These are phyloP conservation scores for Ormosia semicastrata DNA, from an alignment of 306 rosid species.

Conservation along the genomic window DNA sequence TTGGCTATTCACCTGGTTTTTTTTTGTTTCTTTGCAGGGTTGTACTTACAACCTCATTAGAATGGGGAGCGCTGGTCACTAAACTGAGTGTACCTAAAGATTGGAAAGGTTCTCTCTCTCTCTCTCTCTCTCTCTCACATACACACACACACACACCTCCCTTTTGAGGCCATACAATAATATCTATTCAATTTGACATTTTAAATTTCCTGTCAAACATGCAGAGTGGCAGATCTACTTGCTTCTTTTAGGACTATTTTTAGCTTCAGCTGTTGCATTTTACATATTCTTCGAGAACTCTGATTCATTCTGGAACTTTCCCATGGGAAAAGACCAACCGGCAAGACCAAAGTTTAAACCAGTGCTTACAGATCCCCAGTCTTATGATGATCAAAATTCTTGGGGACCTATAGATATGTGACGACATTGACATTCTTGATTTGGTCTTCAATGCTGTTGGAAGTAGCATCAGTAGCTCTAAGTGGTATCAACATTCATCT, in stretches of 20 bases:
- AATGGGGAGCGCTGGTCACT: conserved; percentile 90
- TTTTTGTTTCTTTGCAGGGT: conserved; percentile 49
- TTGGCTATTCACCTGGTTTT: conserved; percentile 17
- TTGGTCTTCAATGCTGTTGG: neutral
- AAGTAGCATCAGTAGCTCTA: conserved; percentile 12
- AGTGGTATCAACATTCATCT: conserved; percentile 25
- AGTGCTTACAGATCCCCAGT: conserved; percentile 45
- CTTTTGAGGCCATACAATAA: neutral
- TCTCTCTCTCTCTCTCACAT: neutral
- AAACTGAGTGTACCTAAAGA: conserved; percentile 89
- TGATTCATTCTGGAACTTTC: conserved; percentile 90
- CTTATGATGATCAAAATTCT: conserved; percentile 57
- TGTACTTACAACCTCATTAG: conserved; percentile 69
- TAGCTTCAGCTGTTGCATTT: conserved; percentile 70
- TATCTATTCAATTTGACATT: neutral
- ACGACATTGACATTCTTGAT: conserved; percentile 10
- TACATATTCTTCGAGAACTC: conserved; percentile 88
- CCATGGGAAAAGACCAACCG: conserved; percentile 62
- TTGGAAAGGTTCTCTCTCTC: conserved; percentile 80
- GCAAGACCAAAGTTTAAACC: conserved; percentile 55
- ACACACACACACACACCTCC: neutral
- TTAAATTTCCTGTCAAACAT: conserved; percentile 31
- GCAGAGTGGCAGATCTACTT: conserved; percentile 99
- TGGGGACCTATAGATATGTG: conserved; percentile 81
- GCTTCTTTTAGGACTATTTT: conserved; percentile 71